Conservation (phyloP, 768 basidiomycete species). For the Trametes cingulata region DNA sequence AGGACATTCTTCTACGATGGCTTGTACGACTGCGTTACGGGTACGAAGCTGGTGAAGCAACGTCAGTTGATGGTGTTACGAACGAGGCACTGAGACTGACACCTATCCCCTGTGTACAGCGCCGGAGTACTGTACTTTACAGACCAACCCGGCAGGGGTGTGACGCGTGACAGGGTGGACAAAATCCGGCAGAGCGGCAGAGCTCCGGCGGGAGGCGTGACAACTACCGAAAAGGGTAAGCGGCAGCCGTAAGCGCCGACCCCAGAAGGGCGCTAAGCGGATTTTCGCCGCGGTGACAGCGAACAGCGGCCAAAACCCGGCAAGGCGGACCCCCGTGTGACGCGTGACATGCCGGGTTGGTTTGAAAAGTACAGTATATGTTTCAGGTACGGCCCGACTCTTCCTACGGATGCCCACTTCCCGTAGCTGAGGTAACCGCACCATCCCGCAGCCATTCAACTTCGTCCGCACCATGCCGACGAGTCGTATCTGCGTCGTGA, state of each 20-base stretch:
- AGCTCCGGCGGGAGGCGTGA: too few relatives aligned
- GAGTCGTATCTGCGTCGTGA: constrained; percentile 9
- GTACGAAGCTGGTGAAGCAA: constrained; percentile 52
- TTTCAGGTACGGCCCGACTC: constrained; percentile 42
- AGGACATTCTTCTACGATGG: constrained; percentile 62
- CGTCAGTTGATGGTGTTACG: constrained; percentile 14
- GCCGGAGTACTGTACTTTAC: constrained; percentile 3
- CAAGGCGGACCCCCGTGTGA: too few relatives aligned
- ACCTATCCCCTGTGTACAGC: constrained; percentile 1
- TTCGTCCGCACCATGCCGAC: constrained; percentile 22
- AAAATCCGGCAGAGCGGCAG: too few relatives aligned
- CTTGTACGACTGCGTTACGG: constrained; percentile 63
- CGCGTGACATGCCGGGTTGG: too few relatives aligned
- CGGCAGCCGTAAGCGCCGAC: too few relatives aligned
- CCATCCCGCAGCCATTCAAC: constrained; percentile 25
- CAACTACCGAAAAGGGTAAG: too few relatives aligned
- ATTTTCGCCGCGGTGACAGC: too few relatives aligned
- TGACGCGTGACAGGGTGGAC: too few relatives aligned
- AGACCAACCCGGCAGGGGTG: too few relatives aligned
- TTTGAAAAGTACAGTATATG: too few relatives aligned
- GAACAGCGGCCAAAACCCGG: too few relatives aligned
- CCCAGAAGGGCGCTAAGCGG: too few relatives aligned
- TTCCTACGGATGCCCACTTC: constrained; percentile 26
- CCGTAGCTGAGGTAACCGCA: constrained; percentile 2
- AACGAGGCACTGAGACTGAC: neutral